Conservation (phyloP, 805 yeast genomes). For the Barnettozyma populi region DNA sequence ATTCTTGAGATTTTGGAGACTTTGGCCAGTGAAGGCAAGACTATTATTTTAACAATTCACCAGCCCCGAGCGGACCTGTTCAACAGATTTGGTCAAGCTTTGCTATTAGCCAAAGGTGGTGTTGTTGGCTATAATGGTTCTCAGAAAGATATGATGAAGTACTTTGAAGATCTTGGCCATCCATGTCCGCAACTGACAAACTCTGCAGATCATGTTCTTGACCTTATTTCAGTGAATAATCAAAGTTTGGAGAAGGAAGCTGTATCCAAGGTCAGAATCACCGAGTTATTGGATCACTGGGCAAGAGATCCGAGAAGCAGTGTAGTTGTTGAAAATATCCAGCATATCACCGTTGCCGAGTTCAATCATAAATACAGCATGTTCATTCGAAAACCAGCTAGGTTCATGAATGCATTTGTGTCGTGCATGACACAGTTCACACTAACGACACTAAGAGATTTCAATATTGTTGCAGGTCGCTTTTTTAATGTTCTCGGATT, state of each 20-base stretch:
- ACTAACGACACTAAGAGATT: slow-evolving; percentile 35
- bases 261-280: slow-evolving; percentile 15
- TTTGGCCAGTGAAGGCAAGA: slow-evolving; percentile 57
- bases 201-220: slow-evolving; percentile 72
- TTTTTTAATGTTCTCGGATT: slow-evolving; percentile 61
- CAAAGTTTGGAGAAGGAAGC: slow-evolving; percentile 16
- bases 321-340: background rate
- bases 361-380: slow-evolving; percentile 12
- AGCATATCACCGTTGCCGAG: slow-evolving; percentile 8
- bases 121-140: slow-evolving; percentile 64
- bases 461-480: slow-evolving; percentile 58
- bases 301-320: background rate
- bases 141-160: slow-evolving; percentile 39
- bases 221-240: slow-evolving; percentile 47
- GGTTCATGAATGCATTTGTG: slow-evolving; percentile 16
- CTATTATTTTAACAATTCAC: slow-evolving; percentile 75
- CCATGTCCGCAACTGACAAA: slow-evolving; percentile 58
- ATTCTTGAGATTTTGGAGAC: slow-evolving; percentile 56
- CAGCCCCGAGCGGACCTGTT: slow-evolving; percentile 79
- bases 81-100: slow-evolving; percentile 60
- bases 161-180: slow-evolving; percentile 47
- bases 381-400: slow-evolving; percentile 17
- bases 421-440: slow-evolving; percentile 20
- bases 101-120: slow-evolving; percentile 75
- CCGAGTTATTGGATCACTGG: slow-evolving; percentile 15